phyloP scores from a whole-genome alignment of 345 rosid genomes.

The Aquilaria malaccensis region DNA sequence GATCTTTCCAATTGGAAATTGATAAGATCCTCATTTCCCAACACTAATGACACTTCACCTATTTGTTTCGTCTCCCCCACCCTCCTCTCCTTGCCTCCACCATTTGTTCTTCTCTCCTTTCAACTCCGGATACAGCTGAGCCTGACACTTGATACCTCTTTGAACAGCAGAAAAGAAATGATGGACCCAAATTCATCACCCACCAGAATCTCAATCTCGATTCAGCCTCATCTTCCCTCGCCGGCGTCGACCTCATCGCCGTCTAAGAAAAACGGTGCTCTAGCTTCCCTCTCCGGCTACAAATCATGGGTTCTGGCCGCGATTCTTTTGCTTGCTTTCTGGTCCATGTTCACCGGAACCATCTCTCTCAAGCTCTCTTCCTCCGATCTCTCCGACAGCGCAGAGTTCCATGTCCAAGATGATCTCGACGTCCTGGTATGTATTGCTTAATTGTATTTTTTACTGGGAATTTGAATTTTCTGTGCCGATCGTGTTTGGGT shows the following conservation, averaged over 20 bases:
- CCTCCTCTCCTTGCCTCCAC: not conserved
- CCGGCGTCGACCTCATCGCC: slow-evolving; percentile 3
- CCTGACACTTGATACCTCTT: no score
- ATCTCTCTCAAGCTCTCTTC: slow-evolving; percentile 70
- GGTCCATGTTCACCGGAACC: slow-evolving; percentile 83
- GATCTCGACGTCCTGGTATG: slow-evolving; percentile 74
- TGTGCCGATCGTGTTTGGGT: not conserved
- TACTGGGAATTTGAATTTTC: not conserved
- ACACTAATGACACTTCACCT: slow-evolving; percentile 8
- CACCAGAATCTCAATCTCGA: slow-evolving; percentile 13
- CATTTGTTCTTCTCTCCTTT: not conserved
- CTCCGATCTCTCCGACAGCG: slow-evolving; percentile 29
- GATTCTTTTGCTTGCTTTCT: slow-evolving; percentile 60
- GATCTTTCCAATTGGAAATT: no score
- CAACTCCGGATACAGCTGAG: not conserved
- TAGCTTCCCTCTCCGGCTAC: slow-evolving; percentile 25
- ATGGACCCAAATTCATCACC: slow-evolving; percentile 22
- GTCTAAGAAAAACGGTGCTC: slow-evolving; percentile 18
- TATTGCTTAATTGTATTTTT: not conserved
- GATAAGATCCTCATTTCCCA: not conserved
- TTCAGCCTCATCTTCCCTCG: not conserved
- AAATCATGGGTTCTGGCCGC: slow-evolving; percentile 68
- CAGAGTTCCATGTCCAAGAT: slow-evolving; percentile 24
- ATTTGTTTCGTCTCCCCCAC: slow-evolving; percentile 6
- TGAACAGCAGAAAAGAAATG: slow-evolving; percentile 16